Base-by-base conservation (phyloP, 805 yeast genomes). In the Yamadazyma olivae region DNA sequence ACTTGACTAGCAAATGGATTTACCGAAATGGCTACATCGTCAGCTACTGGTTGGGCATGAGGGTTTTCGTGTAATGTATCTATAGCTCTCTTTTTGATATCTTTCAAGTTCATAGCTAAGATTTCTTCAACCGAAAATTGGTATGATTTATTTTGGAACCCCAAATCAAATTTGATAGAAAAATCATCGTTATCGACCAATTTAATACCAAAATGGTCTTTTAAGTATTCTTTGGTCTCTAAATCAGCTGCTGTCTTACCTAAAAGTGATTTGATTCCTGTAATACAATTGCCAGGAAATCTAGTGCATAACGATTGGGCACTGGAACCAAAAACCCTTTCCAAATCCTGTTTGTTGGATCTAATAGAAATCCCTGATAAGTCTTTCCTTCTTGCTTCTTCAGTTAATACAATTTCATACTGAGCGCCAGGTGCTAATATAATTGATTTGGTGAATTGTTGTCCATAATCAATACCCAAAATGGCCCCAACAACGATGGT, bases 351-450 rank as follows among this genome's bases (percentile, higher is more conserved):
- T 5, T 61, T 48, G 13, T 45, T 44, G 1, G 65, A 57, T 34
- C 79, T 74, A 41, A 90, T 68, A 1, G 85, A 81, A 9, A 93
- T 49, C 1, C 95, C 96, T 3, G 90, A 74, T 4, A 81, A 67
- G 50, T 91, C 98, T 56, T 93, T 93, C 39, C 99, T 73, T 60
- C 89, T 87, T 3, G 96, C 83, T 51, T 93, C 98, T 17, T 87
- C 82, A 3, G 97, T 87, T 43, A 93, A 66, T 10, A 93, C 82
- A 27, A 93, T 74, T 52, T 93, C 98, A 54, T 90, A 81, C 12
- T 89, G 83, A 15, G 88, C 79, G 9, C 89, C 87, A 0, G 97
- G 97, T 0, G 96, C 96, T 27, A 93, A 84, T 30, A 93, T 67
- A 33, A 82, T 86, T 2, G 95, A 88, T 56, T 93, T 93, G 17